Percentiles rank a stretch among this genome's conserved stretches.
Conservation (phyloP, 805 yeast genomes). For the Cyberlindnera lachancei region DNA sequence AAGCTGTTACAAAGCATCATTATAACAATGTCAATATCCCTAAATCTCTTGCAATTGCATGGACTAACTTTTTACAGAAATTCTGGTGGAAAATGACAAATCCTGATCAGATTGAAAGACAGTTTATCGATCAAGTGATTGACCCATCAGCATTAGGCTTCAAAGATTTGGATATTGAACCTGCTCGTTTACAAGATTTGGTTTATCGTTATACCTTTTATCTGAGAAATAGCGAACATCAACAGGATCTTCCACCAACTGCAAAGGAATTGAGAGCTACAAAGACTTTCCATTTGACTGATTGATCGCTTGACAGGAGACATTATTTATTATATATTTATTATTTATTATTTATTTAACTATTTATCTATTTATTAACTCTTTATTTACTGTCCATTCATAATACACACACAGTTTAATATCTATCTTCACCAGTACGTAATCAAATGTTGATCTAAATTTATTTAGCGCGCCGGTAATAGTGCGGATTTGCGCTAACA, state of each 20-base stretch:
- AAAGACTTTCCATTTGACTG: conserved; percentile 11
- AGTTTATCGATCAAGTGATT: conserved; percentile 55
- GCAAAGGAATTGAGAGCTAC: conserved; percentile 26
- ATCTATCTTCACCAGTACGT: too few relatives aligned
- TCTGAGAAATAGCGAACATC: conserved; percentile 22
- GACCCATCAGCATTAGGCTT: conserved; percentile 57
- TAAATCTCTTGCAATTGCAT: conserved; percentile 28
- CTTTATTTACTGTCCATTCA: conserved; percentile 1
- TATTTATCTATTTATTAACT: not conserved
- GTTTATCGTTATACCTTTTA: conserved; percentile 37
- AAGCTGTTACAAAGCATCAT: conserved; percentile 44
- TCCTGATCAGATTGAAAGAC: conserved; percentile 71
- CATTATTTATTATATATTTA: conserved; percentile 10
- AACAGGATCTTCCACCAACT: conserved; percentile 37
- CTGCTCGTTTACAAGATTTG: conserved; percentile 44
- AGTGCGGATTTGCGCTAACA: too few relatives aligned
- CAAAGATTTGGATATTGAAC: conserved; percentile 62
- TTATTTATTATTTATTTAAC: conserved; percentile 2
- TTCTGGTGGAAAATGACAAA: conserved; percentile 43
- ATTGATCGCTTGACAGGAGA: too few relatives aligned
- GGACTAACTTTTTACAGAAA: conserved; percentile 29
- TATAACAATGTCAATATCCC: conserved; percentile 32
- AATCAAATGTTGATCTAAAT: too few relatives aligned
- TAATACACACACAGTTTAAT: too few relatives aligned
- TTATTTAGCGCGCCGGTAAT: too few relatives aligned